Evolutionary conservation across 805 yeast genomes (phyloP).

Genomic region (Vanderwaltozyma tropicalis): DNA sequence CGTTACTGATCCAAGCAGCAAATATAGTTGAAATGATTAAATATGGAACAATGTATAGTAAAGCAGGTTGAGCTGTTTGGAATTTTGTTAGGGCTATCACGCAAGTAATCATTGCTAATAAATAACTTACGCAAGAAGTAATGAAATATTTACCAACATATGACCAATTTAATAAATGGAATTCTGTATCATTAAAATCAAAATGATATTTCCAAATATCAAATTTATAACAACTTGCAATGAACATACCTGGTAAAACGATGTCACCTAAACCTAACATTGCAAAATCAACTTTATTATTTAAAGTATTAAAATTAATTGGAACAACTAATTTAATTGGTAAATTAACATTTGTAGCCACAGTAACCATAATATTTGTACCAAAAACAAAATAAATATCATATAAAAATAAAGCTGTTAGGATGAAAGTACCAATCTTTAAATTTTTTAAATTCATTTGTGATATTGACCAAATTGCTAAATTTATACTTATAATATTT

Average conservation of each 20-base stretch:
- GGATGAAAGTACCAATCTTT: slow-evolving; percentile 35
- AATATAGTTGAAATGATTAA: slow-evolving; percentile 27
- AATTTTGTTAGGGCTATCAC: slow-evolving; percentile 31
- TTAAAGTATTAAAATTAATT: slow-evolving; percentile 6
- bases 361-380: slow-evolving; percentile 50
- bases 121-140: slow-evolving; percentile 38
- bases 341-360: slow-evolving; percentile 44
- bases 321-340: slow-evolving; percentile 32
- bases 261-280: slow-evolving; percentile 57
- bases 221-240: slow-evolving; percentile 41
- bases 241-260: slow-evolving; percentile 45
- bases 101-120: slow-evolving; percentile 37
- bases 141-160: slow-evolving; percentile 38
- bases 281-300: slow-evolving; percentile 20
- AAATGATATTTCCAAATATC: slow-evolving; percentile 36
- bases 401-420: slow-evolving; percentile 44
- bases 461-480: slow-evolving; percentile 37
- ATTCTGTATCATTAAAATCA: slow-evolving; percentile 22
- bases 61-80: slow-evolving; percentile 54
- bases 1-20: slow-evolving; percentile 33
- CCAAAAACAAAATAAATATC: slow-evolving; percentile 62
- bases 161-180: slow-evolving; percentile 29
- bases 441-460: slow-evolving; percentile 34
- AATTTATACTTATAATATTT: slow-evolving; percentile 34
- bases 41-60: slow-evolving; percentile 51